A percentile compares a stretch with the other conserved stretches of the same genome.
Conservation (phyloP, 768 basidiomycete genomes). For the Kondoa malvinella region DNA sequence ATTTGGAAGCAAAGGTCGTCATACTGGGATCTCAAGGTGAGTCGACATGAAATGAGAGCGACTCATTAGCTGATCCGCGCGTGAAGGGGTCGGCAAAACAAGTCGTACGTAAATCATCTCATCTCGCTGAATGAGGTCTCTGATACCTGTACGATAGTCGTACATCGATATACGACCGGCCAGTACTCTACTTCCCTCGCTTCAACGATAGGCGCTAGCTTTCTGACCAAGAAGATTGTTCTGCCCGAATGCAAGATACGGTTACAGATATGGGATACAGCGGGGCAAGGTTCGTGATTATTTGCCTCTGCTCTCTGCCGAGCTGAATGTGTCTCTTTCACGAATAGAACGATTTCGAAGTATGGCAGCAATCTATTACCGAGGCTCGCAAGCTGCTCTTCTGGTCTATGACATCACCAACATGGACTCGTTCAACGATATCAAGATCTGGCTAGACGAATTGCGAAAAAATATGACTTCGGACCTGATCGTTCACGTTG, state of each 20-base stretch:
- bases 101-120: background rate
- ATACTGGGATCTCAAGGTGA: conserved; percentile 23
- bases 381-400: conserved; percentile 84
- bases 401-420: conserved; percentile 92
- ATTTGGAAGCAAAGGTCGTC: conserved; percentile 53
- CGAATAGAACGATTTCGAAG: conserved; percentile 14
- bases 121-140: background rate
- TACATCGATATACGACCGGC: conserved; percentile 78
- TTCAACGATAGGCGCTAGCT: conserved; percentile 81
- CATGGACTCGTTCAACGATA: conserved; percentile 68
- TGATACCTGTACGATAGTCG: conserved; percentile 33
- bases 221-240: conserved; percentile 79
- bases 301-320: background rate
- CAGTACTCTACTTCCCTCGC: conserved; percentile 75
- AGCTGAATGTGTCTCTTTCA: too few species aligned
- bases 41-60: background rate
- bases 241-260: conserved; percentile 72
- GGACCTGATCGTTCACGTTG: conserved; percentile 83
- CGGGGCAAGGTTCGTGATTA: conserved; percentile 55
- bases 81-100: conserved; percentile 25
- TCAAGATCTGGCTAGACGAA: conserved; percentile 67
- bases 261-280: conserved; percentile 54
- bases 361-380: conserved; percentile 80
- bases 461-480: conserved; percentile 28
- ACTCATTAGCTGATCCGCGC: background rate